Evolutionary conservation across 1,284 basidiomycete species (phyloP), one percentile per base, ranked within the genome.

Genomic region (Singerocomus inundabilis): DNA sequence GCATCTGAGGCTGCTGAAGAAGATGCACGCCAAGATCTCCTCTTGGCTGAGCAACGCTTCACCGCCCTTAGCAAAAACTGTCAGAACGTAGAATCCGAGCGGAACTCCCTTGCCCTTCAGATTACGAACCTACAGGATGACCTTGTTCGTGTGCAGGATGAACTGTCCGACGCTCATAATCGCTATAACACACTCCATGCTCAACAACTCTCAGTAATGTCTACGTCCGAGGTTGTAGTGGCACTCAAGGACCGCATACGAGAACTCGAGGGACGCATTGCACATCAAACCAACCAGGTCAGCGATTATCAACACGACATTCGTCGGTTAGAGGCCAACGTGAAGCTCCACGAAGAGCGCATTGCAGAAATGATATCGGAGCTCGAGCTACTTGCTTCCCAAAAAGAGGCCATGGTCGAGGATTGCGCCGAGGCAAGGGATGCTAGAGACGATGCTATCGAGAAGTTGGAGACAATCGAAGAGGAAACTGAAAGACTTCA

Each of bases 331-430:
- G 87, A 88, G 67, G 82, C 80, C 41, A 90, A 90, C 56, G 59
- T 85, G 48, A 73, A 75, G 49, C 67, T 90, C 30, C 82, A 87
- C 50, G 87, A 91, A 61, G 88, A 90, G 30, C 75, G 85, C 10
- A 66, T 88, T 26, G 67, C 62, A 8, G 88, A 89, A 70, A 77
- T 87, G 76, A 80, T 76, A 2, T 66, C 63, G 11, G 88, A 89
- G 58, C 66, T 88, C 52, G 88, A 88, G 58, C 76, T 78, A 46
- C 70, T 82, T 49, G 72, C 70, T 29, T 75, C 79, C 3, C 78
- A 88, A 70, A 87, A 85, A 63, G 78, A 79, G 43, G 83, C 85
- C 4, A 88, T 90, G 84, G 78, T 91, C 0, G 86, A 89, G 56
- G 88, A 90, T 60, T 90, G 88, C 58, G 81, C 81, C 11, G 81